Base-by-base conservation (phyloP, 345 rosid species). In the Brassica juncea region DNA sequence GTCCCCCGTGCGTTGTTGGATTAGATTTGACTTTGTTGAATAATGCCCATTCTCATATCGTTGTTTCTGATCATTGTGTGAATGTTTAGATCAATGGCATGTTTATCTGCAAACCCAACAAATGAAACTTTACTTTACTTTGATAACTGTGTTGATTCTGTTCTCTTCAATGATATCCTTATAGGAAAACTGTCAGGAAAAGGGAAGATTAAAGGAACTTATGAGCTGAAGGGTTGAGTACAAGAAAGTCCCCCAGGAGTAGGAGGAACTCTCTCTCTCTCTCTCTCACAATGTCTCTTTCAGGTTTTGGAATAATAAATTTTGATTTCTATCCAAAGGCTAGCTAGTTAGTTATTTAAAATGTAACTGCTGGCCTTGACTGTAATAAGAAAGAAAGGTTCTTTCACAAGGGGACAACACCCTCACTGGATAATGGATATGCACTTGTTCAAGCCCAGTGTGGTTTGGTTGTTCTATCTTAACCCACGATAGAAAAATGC, bases 211-310 rank as follows among this genome's bases (percentile, higher is more conserved):
- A 78, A 82, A 84, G 97, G 97, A 73, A 84, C 97, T 54, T 94
- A 94, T 75, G 94, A 91, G 87, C 87, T 94, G 71, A 94, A 94
- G 19, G 89, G 90, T 89, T 15, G 98, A 94, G 78, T 91, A 90
- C 87, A 90, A 86, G 90, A 89, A 72, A 82, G 68, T 90, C 11
- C n/a, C 44, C 4, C 87, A 86, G 11, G 88, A 87, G 8, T 72
- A 82, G 72, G 19, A 47, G 30, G 39, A 35, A 35, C 52, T 44
- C 52, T 44, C 14, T 44, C 19, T 49, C 35, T 49, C 35, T 19
- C 19, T 19, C 3, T 1, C 42, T 4, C 52, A 10, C 52, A 44
- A 3, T 44, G 52, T 44, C n/a, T 57, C 66, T 59, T 21, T 75
- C 60, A 62, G 19, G n/a, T 11, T 70, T 32, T 47, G 59, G 64